These are phyloP conservation scores for Amaranthus hypochondriacus DNA, from an alignment of 148 eudicot species.

Conservation along the genomic window DNA sequence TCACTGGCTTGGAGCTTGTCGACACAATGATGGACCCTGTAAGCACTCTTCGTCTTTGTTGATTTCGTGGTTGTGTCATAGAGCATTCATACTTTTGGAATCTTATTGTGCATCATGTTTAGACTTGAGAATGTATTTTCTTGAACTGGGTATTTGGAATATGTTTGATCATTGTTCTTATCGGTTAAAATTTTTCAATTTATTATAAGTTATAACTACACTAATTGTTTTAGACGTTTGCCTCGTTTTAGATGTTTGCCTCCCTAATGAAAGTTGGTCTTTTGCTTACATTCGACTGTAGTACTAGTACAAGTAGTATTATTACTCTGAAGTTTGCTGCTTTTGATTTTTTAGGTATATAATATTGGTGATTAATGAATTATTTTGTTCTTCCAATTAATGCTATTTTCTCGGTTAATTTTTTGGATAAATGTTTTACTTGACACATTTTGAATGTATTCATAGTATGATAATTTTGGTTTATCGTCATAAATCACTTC, in stretches of 20 bases:
- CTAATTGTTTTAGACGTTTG: not conserved
- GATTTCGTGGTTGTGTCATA: not conserved
- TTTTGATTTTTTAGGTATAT: not conserved
- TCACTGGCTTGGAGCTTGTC: slow-evolving; percentile 45
- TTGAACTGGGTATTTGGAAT: not conserved
- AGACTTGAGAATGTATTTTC: not conserved
- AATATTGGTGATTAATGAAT: not conserved
- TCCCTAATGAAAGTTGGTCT: not conserved
- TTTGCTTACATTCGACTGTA: not conserved
- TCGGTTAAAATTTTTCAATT: not conserved
- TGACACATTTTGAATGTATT: too few species aligned
- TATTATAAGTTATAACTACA: not conserved
- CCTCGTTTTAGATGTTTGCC: not conserved
- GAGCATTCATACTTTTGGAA: not conserved
- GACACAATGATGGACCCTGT: slow-evolving; percentile 61
- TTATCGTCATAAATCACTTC: too few species aligned
- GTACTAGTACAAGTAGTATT: not conserved
- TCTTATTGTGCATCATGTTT: not conserved
- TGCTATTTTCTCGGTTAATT: too few species aligned
- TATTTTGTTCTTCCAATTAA: slow-evolving; percentile 5
- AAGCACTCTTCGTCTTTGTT: slow-evolving; percentile 23
- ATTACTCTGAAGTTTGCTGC: not conserved
- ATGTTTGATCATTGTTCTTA: slow-evolving; percentile 1
- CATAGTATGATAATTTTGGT: too few species aligned
- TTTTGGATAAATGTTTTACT: too few species aligned